Evolutionary conservation across 768 basidiomycete genomes (phyloP), one percentile per base, ranked within the genome.

Genomic region (Ramaria rubella): DNA sequence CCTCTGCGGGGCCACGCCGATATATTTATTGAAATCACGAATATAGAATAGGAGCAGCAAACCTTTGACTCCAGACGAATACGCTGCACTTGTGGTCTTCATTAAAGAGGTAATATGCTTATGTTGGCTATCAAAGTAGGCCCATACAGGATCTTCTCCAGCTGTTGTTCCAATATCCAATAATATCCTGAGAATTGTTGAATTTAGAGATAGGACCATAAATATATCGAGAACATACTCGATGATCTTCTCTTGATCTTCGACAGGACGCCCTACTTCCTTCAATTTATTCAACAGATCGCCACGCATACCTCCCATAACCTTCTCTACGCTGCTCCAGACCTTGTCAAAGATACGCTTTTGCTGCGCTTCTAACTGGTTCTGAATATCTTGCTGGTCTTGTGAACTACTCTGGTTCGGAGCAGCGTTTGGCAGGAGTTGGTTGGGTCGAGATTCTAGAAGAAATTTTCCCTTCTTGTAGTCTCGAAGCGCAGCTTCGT

Each of bases 381-480:
- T 36, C 57, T 75, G 75, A 29, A 77, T 78, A 59, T 85, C 85
- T 63, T 83, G 85, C 12, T 77, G 71, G 8, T 75, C 77, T 30
- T 81, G 86, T 5, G 62, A 68, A n/a, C 21, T 40, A 49, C 31
- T 48, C n/a, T 45, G 42, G 26, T 48, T 56, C 34, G 65, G 68
- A 12, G 67, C 58, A 1, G 69, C 59, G 19, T 82, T 77, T 2
- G 92, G 87, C 2, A 91, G 74, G 2, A 93, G 75, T 65, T 93
- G 92, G 0, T 86, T 87, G 0, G 94, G 90, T n/a, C 91, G 82
- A 8, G 89, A 86, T 65, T 94, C 89, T 43, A 95, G 78, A 27
- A 97, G 75, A 69, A 88, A 85, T 61, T 93, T 91, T 21, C 95
- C 96, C 69, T 96, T 97, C 73, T 95, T 95, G 75, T 98, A 99